Percentiles rank a stretch among this genome's conserved stretches.
Conservation (phyloP, 208 protist genomes). For the Wallacemonas sp. region DNA sequence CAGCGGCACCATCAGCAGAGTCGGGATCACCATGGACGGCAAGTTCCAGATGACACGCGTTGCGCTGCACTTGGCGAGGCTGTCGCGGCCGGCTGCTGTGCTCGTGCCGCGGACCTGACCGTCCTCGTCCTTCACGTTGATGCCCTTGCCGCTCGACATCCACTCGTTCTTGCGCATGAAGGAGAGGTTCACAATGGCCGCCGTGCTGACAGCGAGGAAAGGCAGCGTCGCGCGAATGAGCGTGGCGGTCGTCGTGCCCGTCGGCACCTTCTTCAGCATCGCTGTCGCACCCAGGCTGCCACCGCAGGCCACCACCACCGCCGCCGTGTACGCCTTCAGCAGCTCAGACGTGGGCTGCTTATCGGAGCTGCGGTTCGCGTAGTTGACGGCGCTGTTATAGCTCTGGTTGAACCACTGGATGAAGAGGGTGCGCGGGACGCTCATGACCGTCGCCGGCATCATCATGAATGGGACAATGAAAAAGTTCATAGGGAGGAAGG, state of each 20-base stretch:
- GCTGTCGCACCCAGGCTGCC: conserved; percentile 65
- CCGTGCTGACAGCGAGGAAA: conserved; percentile 75
- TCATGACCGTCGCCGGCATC: conserved; percentile 64
- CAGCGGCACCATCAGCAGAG: conserved; percentile 78
- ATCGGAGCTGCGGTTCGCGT: conserved; percentile 93
- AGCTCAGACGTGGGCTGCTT: conserved; percentile 80
- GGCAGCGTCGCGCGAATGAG: conserved; percentile 85
- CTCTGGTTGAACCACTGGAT: conserved; percentile 95
- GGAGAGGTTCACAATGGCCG: conserved; percentile 86
- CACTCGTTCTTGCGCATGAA: conserved; percentile 92
- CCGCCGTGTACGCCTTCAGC: conserved; percentile 77
- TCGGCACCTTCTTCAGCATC: conserved; percentile 55
- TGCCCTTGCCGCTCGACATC: conserved; percentile 68
- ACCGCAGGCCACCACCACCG: conserved; percentile 67
- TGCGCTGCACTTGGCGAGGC: conserved; percentile 76
- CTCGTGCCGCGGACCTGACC: conserved; percentile 71
- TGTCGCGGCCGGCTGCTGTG: conserved; percentile 71
- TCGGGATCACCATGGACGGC: conserved; percentile 88
- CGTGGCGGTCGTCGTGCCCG: conserved; percentile 52
- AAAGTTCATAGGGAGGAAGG: conserved; percentile 93
- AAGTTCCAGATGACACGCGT: conserved; percentile 81
- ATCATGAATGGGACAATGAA: conserved; percentile 92
- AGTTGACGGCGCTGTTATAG: conserved; percentile 94
- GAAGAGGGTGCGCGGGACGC: conserved; percentile 68
- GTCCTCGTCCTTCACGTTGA: conserved; percentile 88